These are phyloP conservation scores for Melocanna baccifera DNA, from an alignment of 176 grass and related monocot genomes.

Conservation along the genomic window DNA sequence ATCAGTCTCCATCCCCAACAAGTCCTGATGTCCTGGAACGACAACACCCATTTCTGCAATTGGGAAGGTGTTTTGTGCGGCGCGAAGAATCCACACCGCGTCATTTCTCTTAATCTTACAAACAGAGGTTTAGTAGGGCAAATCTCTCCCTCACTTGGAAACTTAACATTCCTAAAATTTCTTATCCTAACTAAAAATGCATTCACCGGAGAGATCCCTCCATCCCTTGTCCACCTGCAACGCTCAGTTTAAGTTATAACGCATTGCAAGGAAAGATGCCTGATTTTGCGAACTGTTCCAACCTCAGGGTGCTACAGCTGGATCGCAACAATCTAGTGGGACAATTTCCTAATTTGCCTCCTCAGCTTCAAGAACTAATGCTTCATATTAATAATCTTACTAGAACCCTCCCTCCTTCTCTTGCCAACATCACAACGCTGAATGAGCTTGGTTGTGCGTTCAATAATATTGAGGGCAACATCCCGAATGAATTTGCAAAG, in stretches of 20 bases:
- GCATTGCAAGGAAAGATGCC: background rate
- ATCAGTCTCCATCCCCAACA: background rate
- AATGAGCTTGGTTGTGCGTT: background rate
- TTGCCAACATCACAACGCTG: constrained; percentile 9
- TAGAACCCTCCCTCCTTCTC: constrained; percentile 15
- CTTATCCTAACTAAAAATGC: background rate
- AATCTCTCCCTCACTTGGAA: constrained; percentile 19
- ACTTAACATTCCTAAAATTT: constrained; percentile 1
- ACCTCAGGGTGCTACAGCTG: background rate
- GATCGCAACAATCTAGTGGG: background rate
- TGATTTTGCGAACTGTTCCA: constrained; percentile 5
- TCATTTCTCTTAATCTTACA: background rate
- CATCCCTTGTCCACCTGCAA: constrained; percentile 20
- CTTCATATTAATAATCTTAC: background rate
- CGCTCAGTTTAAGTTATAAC: constrained; percentile 4
- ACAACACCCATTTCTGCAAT: background rate
- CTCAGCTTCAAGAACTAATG: background rate
- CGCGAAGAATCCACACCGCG: background rate
- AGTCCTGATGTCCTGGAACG: background rate
- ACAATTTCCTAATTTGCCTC: background rate
- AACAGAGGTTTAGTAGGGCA: background rate
- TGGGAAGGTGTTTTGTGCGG: background rate
- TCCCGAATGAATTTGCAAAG: constrained; percentile 15
- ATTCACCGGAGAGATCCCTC: constrained; percentile 30
- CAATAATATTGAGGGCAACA: constrained; percentile 19